Percentiles rank a stretch among this genome's conserved stretches.
phyloP scores from a whole-genome alignment of 2,329 filamentous ascomycete species.

The Lasiodiplodia sp. region DNA sequence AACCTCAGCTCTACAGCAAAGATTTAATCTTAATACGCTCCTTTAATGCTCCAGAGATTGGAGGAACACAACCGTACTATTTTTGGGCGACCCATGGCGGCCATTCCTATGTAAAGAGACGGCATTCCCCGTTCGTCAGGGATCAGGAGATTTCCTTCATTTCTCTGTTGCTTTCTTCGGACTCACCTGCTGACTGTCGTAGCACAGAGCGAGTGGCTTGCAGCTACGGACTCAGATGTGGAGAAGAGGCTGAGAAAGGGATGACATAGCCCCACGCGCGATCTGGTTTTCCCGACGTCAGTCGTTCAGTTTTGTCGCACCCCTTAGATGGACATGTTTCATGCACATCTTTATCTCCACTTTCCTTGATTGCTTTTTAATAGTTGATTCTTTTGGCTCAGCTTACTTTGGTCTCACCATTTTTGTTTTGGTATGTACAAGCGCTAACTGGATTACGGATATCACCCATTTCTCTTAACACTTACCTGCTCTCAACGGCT shows the following conservation, averaged over 20 bases:
- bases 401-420: slow-evolving; percentile 7
- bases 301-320: background rate
- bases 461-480: background rate
- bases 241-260: slow-evolving; percentile 4
- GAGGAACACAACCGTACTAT: slow-evolving; percentile 23
- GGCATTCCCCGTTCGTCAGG: slow-evolving; percentile 13
- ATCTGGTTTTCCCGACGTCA: background rate
- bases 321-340: slow-evolving; percentile 2
- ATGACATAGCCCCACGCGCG: slow-evolving; percentile 7
- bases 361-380: slow-evolving; percentile 15
- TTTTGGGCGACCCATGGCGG: slow-evolving; percentile 22
- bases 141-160: slow-evolving; percentile 11
- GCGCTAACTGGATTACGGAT: slow-evolving; percentile 6
- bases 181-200: slow-evolving; percentile 14
- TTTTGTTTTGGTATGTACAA: background rate
- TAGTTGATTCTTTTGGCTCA: slow-evolving; percentile 4
- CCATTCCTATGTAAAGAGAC: slow-evolving; percentile 1
- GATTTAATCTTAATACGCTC: slow-evolving; percentile 27
- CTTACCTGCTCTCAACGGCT: slow-evolving; percentile 1
- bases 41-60: slow-evolving; percentile 20
- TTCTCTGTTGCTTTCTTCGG: slow-evolving; percentile 17
- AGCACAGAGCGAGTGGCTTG: slow-evolving; percentile 23
- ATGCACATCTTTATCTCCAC: background rate
- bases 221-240: slow-evolving; percentile 17
- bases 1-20: slow-evolving; percentile 26